Evolutionary conservation across 345 rosid genomes (phyloP), one percentile per base, ranked within the genome.

Genomic region (Syzygium aromaticum): DNA sequence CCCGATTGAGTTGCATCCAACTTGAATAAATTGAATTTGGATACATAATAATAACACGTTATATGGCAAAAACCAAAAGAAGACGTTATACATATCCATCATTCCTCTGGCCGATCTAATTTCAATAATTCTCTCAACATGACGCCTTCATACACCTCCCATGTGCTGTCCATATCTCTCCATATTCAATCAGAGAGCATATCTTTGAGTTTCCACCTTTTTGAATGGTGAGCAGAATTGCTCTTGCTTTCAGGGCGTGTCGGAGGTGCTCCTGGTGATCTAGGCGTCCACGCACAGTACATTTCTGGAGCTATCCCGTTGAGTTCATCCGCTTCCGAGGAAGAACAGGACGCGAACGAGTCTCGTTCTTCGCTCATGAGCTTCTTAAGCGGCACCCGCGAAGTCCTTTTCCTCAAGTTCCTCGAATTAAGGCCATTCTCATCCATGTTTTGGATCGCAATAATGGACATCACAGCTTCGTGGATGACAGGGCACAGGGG

Each of bases 281-380:
- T 94, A 1, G 98, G 97, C 38, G 87, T 90, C 99, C 99, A 97
- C 3, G 90, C 94, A 88, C 99, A 97, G 90, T 94, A 96, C 30
- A 86, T 90, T 19, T 91, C 97, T 3, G 94, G 91, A 12, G 93
- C 85, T 43, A 93, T 82, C 8, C 92, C 90, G 30, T 91, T 92
- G 1, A 94, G 87, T 28, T 96, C 98, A 52, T 92, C 98, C 1
- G 92, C 95, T n/a, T 91, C 92, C 9, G 94, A 93, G 25, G 95
- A 93, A 0, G 92, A 91, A 25, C 91, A 89, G 25, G 94, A 91
- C 77, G 92, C 19, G 78, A 88, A 46, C 86, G 92, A 84, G 77
- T 94, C 94, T 5, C 92, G 93, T 1, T 97, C 98, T 23, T 93
- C 92, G 89, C 88, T 92, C 89, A 97, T 87, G 8, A 95, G 93